These are phyloP conservation scores for Pistacia atlantica DNA, from an alignment of 345 rosid genomes.

Conservation along the genomic window DNA sequence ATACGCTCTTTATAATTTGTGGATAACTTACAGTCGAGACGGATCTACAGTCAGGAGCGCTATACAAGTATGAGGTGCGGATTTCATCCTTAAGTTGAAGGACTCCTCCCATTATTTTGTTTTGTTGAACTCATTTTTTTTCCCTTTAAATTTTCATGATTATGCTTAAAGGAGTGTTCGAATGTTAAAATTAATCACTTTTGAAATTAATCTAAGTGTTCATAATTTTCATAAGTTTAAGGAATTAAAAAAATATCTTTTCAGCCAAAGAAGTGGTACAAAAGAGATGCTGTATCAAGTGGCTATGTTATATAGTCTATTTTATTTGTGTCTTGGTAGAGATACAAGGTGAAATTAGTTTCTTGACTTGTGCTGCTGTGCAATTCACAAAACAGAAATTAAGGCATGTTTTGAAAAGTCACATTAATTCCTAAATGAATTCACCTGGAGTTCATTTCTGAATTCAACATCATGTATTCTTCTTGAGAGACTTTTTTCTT, in stretches of 20 bases:
- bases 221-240: too few species aligned
- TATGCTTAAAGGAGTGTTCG: neutral
- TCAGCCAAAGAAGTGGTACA: neutral
- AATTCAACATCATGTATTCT: neutral
- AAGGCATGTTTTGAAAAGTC: neutral
- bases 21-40: conserved; percentile 76
- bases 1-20: conserved; percentile 23
- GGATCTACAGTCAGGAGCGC: conserved; percentile 93
- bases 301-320: neutral
- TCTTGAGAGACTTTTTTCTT: conserved; percentile 11
- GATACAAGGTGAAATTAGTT: neutral
- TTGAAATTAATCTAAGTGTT: neutral
- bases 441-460: neutral
- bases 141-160: neutral
- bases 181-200: neutral
- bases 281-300: neutral
- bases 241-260: neutral
- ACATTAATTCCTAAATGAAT: neutral
- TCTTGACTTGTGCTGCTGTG: neutral
- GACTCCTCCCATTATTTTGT: neutral
- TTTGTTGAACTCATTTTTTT: neutral
- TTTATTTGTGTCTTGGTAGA: neutral
- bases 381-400: neutral
- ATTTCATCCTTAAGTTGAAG: conserved; percentile 8
- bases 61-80: conserved; percentile 75